Evolutionary conservation across 2,329 filamentous ascomycete genomes (phyloP).

Genomic region (Rhynchosporium graminicola): DNA sequence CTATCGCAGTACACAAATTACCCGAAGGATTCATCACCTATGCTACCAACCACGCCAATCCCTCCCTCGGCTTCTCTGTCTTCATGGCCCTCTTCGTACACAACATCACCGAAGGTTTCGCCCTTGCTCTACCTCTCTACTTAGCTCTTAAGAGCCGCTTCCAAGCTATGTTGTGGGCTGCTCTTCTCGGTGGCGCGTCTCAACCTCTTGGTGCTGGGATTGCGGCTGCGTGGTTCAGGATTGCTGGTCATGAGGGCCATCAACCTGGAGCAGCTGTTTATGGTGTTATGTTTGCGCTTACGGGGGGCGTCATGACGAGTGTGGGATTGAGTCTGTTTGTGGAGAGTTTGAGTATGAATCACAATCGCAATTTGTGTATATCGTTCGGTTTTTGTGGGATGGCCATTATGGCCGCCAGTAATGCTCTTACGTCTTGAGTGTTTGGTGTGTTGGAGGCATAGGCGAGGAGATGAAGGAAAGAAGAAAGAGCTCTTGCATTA

Average conservation of each 20-base stretch:
- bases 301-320: slow-evolving; percentile 92
- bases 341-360: slow-evolving; percentile 80
- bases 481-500: background rate
- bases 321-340: slow-evolving; percentile 88
- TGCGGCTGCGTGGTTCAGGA: slow-evolving; percentile 82
- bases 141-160: slow-evolving; percentile 80
- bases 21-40: slow-evolving; percentile 89
- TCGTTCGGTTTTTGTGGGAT: slow-evolving; percentile 83
- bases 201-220: slow-evolving; percentile 85
- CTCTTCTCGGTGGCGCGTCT: slow-evolving; percentile 79
- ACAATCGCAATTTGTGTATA: slow-evolving; percentile 75
- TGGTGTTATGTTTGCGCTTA: slow-evolving; percentile 82
- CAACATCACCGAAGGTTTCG: slow-evolving; percentile 97
- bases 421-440: slow-evolving; percentile 70
- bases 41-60: slow-evolving; percentile 95
- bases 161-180: slow-evolving; percentile 82
- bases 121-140: slow-evolving; percentile 88
- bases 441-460: background rate
- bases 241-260: slow-evolving; percentile 57
- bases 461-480: background rate
- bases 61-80: slow-evolving; percentile 81
- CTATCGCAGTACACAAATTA: slow-evolving; percentile 94
- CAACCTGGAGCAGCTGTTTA: slow-evolving; percentile 62
- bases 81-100: slow-evolving; percentile 97
- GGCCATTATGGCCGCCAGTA: slow-evolving; percentile 81